These are phyloP conservation scores for Paracoccidioides lutzii DNA, from an alignment of 2,329 filamentous ascomycete genomes.

Conservation along the genomic window DNA sequence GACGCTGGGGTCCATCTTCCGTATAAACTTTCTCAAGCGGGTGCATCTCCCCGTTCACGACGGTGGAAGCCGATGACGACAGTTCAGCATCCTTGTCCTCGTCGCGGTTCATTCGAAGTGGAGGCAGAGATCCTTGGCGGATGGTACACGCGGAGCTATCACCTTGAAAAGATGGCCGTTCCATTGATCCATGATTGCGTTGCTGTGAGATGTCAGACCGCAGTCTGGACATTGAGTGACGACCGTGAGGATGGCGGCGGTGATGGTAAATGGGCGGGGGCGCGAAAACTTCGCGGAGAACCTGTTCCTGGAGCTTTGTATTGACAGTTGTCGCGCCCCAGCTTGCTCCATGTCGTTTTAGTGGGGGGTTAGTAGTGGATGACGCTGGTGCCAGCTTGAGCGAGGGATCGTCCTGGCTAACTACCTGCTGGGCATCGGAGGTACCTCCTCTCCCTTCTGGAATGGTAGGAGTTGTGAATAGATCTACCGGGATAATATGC, in stretches of 20 bases:
- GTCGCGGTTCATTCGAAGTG: slow-evolving; percentile 11
- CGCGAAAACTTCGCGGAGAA: slow-evolving; percentile 82
- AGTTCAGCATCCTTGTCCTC: slow-evolving; percentile 17
- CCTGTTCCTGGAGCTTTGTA: slow-evolving; percentile 72
- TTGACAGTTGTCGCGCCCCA: slow-evolving; percentile 94
- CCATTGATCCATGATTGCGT: slow-evolving; percentile 24
- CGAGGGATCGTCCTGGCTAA: not conserved
- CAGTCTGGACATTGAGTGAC: slow-evolving; percentile 48
- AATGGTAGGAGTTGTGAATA: slow-evolving; percentile 51
- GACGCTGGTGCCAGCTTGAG: not conserved
- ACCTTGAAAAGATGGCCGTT: slow-evolving; percentile 17
- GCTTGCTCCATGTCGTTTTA: slow-evolving; percentile 24
- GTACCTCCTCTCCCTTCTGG: not conserved
- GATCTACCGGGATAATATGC: slow-evolving; percentile 77
- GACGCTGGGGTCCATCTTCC: slow-evolving; percentile 24
- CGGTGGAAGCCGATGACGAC: slow-evolving; percentile 28
- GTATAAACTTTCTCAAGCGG: slow-evolving; percentile 23
- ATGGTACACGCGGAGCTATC: slow-evolving; percentile 10
- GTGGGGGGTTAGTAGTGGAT: not conserved
- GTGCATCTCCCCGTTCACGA: slow-evolving; percentile 22
- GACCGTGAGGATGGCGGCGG: slow-evolving; percentile 52
- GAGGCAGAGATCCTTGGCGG: slow-evolving; percentile 10
- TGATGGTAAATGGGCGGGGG: slow-evolving; percentile 72
- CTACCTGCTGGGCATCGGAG: not conserved
- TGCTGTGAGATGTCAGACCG: slow-evolving; percentile 22